Base-by-base conservation (phyloP, 2,329 filamentous ascomycete species). In the Penicillium sp. region DNA sequence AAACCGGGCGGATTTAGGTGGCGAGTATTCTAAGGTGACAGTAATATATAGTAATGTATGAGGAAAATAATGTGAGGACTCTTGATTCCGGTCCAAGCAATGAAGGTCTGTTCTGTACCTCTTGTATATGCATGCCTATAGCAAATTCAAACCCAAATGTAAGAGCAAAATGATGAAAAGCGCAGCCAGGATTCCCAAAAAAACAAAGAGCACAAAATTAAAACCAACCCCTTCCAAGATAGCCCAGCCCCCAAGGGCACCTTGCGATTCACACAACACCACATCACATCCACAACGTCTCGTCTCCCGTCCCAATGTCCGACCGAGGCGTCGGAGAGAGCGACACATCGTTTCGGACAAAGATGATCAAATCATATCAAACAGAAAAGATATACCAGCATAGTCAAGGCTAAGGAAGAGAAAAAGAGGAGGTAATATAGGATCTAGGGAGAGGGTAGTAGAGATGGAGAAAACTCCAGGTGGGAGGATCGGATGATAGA, bases 51-150 rank as follows among this genome's bases (percentile, higher is more conserved):
- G 19, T 6, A 22, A 22, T 47, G 5, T 19, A 21, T 19, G 44
- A 19, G 43, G 22, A 35, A 21, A 29, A 51, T 39, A 48, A 39
- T 21, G 22, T 14, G 11, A 35, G 45, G 55, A 53, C 55, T 44
- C 49, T 50, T 50, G 24, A 49, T 52, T 33, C 37, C 35, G 49
- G 49, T 57, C 55, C 55, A 45, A 53, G 51, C 50, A 53, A 41
- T 19, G 19, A 33, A 52, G 49, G 37, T 44, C 26, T 41, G 14
- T n/a, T n/a, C 21, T 44, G 26, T 33, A 31, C 37, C 49, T 44
- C 27, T 24, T 53, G n/a, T 57, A 53, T 54, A 54, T 53, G 55
- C 31, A 47, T 44, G 39, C 33, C 46, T 48, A 53, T 19, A 48
- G 48, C 29, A 35, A 47, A 48, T 43, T 37, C 19, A 56, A 53